phyloP scores from a whole-genome alignment of 495 filamentous ascomycete genomes.

The Geoglossum glabrum region DNA sequence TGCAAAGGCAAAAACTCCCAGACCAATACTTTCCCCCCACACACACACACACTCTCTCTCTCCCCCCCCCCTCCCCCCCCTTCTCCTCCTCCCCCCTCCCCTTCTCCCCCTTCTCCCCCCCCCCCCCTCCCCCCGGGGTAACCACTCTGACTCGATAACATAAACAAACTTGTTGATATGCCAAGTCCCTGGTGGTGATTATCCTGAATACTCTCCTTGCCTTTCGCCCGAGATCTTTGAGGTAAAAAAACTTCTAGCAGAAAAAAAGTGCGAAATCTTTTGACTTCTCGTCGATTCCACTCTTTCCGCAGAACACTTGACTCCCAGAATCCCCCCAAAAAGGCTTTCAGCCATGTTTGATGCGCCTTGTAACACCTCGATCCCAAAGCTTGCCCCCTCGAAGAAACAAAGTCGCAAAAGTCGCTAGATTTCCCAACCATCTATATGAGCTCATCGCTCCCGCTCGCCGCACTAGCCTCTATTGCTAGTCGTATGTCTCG shows the following conservation, averaged over 20 bases:
- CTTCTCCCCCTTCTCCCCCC: too few relatives aligned
- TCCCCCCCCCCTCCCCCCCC: too few relatives aligned
- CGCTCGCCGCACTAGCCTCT: slow-evolving; percentile 49
- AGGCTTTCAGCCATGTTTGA: background rate
- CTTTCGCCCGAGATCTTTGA: background rate
- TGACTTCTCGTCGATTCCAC: background rate
- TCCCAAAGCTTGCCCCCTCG: background rate
- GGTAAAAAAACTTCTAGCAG: background rate
- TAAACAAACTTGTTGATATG: background rate
- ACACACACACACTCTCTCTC: too few relatives aligned
- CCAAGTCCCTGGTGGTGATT: background rate
- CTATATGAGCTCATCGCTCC: slow-evolving; percentile 57
- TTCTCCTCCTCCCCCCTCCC: too few relatives aligned
- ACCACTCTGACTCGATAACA: too few relatives aligned
- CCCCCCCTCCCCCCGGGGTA: too few relatives aligned
- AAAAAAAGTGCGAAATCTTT: background rate
- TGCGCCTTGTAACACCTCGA: slow-evolving; percentile 2
- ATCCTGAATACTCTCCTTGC: background rate
- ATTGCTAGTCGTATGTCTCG: slow-evolving; percentile 52
- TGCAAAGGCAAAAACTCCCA: too few relatives aligned
- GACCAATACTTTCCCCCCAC: too few relatives aligned
- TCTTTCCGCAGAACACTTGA: background rate
- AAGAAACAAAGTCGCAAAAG: background rate
- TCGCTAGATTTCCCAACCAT: background rate
- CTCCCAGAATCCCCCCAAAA: background rate